Base-by-base conservation (phyloP, 805 yeast genomes). In the Metschnikowia aberdeeniae region DNA sequence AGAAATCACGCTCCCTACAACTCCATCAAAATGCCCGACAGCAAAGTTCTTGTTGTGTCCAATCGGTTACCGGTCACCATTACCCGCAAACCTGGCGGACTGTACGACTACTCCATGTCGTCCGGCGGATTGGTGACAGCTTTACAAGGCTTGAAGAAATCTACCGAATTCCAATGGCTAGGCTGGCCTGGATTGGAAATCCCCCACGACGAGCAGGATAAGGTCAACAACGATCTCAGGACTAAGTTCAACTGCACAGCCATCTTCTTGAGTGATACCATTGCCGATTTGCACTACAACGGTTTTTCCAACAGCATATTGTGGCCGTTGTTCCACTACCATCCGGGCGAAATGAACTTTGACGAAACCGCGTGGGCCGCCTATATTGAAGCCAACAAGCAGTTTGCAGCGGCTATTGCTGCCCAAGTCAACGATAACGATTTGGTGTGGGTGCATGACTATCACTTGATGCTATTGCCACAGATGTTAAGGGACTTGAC, bases 341-440 rank as follows among this genome's bases (percentile, higher is more conserved):
- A 93, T 62, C 99, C 99, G 0, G 99, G 98, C 50, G 99, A 95
- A 65, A 93, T 95, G 86, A 90, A 88, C 62, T 93, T 93, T 60
- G 99, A 93, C 66, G 99, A 93, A 63, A 81, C 80, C 50, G 96
- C 97, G 1, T 93, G 99, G 99, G 90, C 90, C 43, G 98, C 98
- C 1, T 93, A 93, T 64, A 86, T 89, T 45, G 93, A 89, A 62
- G 98, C 98, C 6, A 93, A 93, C 62, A 70, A 82, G 46, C 71
- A 78, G 49, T 93, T 93, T 70, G 93, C 96, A 10, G 71, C 78
- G 32, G 84, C 77, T 34, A 81, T 93, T 47, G 81, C 87, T 9
- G 67, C 75, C 17, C 80, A 80, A 55, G 83, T 86, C 33, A 73
- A 81, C 27, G 95, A 89, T 51, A 82, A 86, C 46, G 99, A 93